phyloP scores from a whole-genome alignment of 2,329 filamentous ascomycete genomes.

The Diaporthe ilicicola region DNA sequence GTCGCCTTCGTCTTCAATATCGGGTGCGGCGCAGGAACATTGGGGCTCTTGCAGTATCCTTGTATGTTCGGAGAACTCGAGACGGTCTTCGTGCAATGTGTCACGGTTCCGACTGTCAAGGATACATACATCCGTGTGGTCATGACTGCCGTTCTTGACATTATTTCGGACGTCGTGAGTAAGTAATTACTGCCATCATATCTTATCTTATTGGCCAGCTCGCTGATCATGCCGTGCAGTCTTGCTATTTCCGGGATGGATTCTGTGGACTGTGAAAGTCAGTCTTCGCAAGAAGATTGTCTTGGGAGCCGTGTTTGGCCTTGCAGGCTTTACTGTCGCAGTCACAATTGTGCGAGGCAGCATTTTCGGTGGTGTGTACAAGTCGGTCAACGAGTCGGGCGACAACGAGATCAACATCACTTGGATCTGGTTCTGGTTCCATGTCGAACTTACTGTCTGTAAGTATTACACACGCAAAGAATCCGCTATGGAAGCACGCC shows the following conservation, averaged over 20 bases:
- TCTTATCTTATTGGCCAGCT: neutral
- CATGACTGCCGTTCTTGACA: slow-evolving; percentile 28
- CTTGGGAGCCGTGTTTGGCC: slow-evolving; percentile 31
- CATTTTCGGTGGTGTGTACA: slow-evolving; percentile 32
- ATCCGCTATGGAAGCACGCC: too few relatives aligned
- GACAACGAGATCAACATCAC: neutral
- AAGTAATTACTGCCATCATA: slow-evolving; percentile 28
- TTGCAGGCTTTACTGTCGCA: slow-evolving; percentile 34
- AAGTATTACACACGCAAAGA: neutral
- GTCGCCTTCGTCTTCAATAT: slow-evolving; percentile 28
- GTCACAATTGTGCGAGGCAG: slow-evolving; percentile 36
- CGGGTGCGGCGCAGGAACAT: slow-evolving; percentile 1
- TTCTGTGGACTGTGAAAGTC: slow-evolving; percentile 34
- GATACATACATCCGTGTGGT: slow-evolving; percentile 5
- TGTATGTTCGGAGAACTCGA: slow-evolving; percentile 31
- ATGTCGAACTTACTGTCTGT: slow-evolving; percentile 32
- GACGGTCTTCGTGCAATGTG: slow-evolving; percentile 29
- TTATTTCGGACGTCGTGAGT: slow-evolving; percentile 29
- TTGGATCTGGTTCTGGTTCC: slow-evolving; percentile 36
- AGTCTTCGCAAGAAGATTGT: slow-evolving; percentile 34
- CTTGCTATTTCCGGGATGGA: slow-evolving; percentile 32
- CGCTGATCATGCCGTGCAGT: slow-evolving; percentile 16
- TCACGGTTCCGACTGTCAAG: neutral
- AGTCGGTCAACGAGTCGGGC: neutral
- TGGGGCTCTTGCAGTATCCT: slow-evolving; percentile 28